Evolutionary conservation across 1,284 basidiomycete species (phyloP).

Genomic region (Ganoderma lingzhi): DNA sequence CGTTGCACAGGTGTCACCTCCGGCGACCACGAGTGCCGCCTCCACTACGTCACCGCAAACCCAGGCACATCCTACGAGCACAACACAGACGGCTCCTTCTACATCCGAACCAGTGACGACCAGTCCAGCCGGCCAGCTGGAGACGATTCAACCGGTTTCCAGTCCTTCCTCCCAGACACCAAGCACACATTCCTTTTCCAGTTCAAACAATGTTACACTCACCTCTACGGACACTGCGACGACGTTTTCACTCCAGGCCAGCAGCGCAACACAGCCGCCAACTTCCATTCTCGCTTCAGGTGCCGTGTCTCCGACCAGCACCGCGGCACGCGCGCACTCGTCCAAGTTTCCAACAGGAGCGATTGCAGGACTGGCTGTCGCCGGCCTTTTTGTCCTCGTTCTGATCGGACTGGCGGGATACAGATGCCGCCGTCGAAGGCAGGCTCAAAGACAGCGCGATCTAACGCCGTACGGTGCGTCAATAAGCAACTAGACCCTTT

Average conservation of each 20-base stretch:
- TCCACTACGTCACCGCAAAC: not conserved
- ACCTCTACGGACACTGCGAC: not conserved
- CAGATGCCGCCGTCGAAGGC: not conserved
- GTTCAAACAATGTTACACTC: not conserved
- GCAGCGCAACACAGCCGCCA: not conserved
- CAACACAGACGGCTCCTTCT: not conserved
- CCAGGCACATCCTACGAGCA: not conserved
- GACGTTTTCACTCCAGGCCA: not conserved
- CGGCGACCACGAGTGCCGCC: not conserved
- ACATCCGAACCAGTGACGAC: not conserved
- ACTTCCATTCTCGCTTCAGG: not conserved
- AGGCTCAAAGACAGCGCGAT: not conserved
- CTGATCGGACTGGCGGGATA: not conserved
- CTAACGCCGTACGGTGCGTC: not conserved
- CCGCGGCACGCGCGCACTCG: not conserved
- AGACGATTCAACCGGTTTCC: not conserved
- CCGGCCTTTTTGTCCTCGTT: not conserved
- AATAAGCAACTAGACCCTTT: too few species aligned
- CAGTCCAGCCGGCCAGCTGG: not conserved
- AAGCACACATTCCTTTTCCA: not conserved
- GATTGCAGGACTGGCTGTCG: not conserved
- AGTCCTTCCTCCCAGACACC: not conserved
- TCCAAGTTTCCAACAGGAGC: not conserved
- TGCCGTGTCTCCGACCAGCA: not conserved
- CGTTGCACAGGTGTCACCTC: not conserved